Base-by-base conservation (phyloP, 2,329 filamentous ascomycete species). In the Clonostachys rhizophaga region DNA sequence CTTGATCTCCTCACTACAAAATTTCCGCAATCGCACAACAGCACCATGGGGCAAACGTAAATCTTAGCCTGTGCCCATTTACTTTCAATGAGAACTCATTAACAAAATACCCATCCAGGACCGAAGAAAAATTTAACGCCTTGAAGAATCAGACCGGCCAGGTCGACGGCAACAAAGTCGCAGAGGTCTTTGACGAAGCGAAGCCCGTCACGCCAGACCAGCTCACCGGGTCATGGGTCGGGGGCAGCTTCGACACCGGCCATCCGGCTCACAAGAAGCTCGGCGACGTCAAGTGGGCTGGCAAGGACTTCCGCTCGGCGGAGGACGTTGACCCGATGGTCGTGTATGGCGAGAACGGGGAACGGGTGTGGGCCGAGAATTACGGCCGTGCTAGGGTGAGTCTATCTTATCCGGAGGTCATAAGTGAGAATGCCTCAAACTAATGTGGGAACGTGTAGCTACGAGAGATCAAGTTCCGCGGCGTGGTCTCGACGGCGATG, bases 271-370 rank as follows among this genome's bases (percentile, higher is more conserved):
- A 60, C 42, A 36, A 48, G 8, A 47, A 52, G 17, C 49, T 63
- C 20, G 49, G 48, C 6, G 46, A 51, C 3, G 50, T 61, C 35
- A 57, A 58, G 11, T 65, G 62, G 62, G 55, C 58, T 1, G 62
- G 61, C 1, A 61, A 61, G 17, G 56, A 55, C n/a, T 64, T 63
- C 40, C 49, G 54, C 5, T 53, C 49, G 4, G 51, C 51, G 1
- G 52, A 65, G 14, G 60, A 65, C 36, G 60, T 64, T 10, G 60
- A 62, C 10, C 61, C 62, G 8, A 51, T 65, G 34, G 54, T 60
- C 18, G 43, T 59, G 1, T 54, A 51, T 24, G 47, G 47, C 6
- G 48, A 52, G 11, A 46, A 53, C 7, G 52, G 55, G 13, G 45
- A 46, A 34, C 47, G 50, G 17, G 41, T 33, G 6, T 50, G 44